Percentiles rank a stretch among this genome's conserved stretches.
These are phyloP conservation scores for Trypanosoma scelopori DNA, from an alignment of 208 protist genomes.

Conservation along the genomic window DNA sequence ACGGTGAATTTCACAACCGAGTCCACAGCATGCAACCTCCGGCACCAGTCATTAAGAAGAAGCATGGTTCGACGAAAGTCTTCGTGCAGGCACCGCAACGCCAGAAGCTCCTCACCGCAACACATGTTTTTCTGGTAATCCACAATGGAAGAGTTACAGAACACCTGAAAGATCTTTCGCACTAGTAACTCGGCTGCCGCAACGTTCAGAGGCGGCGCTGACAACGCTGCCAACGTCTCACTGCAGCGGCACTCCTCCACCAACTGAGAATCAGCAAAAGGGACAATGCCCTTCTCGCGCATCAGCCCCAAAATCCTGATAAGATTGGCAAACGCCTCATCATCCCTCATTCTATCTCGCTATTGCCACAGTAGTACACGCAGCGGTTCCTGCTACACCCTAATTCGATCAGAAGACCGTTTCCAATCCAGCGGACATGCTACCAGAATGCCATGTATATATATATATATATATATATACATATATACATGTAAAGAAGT, in stretches of 20 bases:
- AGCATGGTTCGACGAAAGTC: conserved; percentile 31
- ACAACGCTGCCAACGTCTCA: conserved; percentile 31
- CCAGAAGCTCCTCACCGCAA: conserved; percentile 18
- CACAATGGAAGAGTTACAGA: conserved; percentile 15
- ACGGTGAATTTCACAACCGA: conserved; percentile 39
- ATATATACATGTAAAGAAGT: too few relatives aligned
- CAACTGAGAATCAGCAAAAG: conserved; percentile 9
- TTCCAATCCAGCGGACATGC: too few relatives aligned
- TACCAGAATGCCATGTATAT: too few relatives aligned
- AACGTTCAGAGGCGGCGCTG: conserved; percentile 22
- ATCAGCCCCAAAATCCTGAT: conserved; percentile 31
- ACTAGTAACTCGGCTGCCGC: conserved; percentile 23
- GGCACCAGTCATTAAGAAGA: conserved; percentile 58
- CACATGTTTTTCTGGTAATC: conserved; percentile 25
- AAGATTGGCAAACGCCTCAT: conserved; percentile 30
- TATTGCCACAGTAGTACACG: not conserved
- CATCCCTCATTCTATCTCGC: conserved; percentile 28
- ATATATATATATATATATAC: too few relatives aligned
- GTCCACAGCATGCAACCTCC: conserved; percentile 29
- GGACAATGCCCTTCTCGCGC: conserved; percentile 9
- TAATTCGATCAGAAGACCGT: too few relatives aligned
- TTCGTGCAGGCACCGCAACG: conserved; percentile 42
- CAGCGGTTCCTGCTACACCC: not conserved
- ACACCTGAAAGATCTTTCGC: conserved; percentile 28
- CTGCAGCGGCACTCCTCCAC: conserved; percentile 12